phyloP scores from a whole-genome alignment of 345 rosid genomes.

The Euphorbia pulcherrima region DNA sequence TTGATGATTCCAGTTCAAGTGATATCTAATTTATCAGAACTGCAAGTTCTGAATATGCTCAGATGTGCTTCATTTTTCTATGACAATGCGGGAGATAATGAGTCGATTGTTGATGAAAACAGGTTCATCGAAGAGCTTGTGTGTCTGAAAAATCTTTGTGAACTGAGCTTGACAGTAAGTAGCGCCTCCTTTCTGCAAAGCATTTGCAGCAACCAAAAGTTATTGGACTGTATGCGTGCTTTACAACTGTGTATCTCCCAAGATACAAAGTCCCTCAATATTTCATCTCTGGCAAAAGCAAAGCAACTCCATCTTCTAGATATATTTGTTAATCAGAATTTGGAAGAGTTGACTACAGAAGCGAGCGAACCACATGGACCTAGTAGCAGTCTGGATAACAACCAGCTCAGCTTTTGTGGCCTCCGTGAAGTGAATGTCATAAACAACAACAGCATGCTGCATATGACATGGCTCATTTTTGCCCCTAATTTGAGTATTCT shows the following conservation, averaged over 20 bases:
- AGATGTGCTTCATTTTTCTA: background rate
- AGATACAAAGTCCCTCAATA: background rate
- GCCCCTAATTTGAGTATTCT: conserved; percentile 9
- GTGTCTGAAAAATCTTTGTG: conserved; percentile 2
- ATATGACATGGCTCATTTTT: conserved; percentile 13
- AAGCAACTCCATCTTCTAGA: background rate
- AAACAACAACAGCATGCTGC: background rate
- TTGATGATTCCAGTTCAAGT: background rate
- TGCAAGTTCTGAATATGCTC: conserved; percentile 11
- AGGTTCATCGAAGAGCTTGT: conserved; percentile 12
- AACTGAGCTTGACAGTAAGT: background rate
- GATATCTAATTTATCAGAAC: conserved; percentile 6
- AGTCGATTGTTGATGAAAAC: background rate
- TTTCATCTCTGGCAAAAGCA: background rate
- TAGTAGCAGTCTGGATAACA: background rate
- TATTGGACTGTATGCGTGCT: background rate
- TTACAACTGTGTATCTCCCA: background rate
- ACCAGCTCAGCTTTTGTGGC: background rate
- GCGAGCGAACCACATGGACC: background rate
- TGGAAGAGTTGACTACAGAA: background rate
- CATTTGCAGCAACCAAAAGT: background rate
- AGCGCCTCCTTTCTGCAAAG: background rate
- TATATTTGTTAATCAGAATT: background rate
- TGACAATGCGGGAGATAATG: background rate
- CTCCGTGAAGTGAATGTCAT: background rate